Base-by-base conservation (phyloP, 352 stramenopile species). In the Globisporangium parvum region DNA sequence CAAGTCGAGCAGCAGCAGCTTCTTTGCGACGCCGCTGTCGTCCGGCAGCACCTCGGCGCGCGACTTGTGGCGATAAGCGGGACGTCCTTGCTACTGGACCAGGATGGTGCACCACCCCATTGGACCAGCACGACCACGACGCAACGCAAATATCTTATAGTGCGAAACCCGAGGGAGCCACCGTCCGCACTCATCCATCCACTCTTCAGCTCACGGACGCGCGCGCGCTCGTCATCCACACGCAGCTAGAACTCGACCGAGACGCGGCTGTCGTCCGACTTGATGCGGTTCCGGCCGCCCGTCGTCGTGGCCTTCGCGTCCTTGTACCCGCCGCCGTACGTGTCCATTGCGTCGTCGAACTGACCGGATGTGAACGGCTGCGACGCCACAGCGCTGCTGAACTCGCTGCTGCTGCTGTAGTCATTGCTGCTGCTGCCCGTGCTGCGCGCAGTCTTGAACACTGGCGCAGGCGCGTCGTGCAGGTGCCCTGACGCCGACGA, bases 221-320 rank as follows among this genome's bases (percentile, higher is more conserved):
- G n/a, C n/a, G n/a, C n/a, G n/a, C n/a, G n/a, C n/a, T n/a, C n/a
- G n/a, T n/a, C n/a, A n/a, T n/a, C n/a, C 11, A n/a, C 39, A 11
- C 5, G 5, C 26, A n/a, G n/a, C 80, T 66, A 87, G 70, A 85
- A 87, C 62, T 87, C 76, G 39, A 87, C 71, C 8, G 76, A 87
- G 23, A 60, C 72, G 33, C 69, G 71, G 47, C 66, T 73, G 35
- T 4, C 47, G 39, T 40, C 63, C 55, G 55, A 60, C 26, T 55
- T 53, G 17, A 63, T 64, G 44, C 66, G 67, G 24, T 35, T 47
- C 39, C 61, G 62, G n/a, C 47, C 49, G 23, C 37, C 46, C 14
- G 59, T 64, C 47, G 50, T 50, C 28, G 57, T 45, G 14, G 35
- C 24, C 15, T 28, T 51, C n/a, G 51, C 42, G 15, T 47, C n/a